Conservation (phyloP, 2,329 filamentous ascomycete genomes). For the Alternaria hordeiaustralica region DNA sequence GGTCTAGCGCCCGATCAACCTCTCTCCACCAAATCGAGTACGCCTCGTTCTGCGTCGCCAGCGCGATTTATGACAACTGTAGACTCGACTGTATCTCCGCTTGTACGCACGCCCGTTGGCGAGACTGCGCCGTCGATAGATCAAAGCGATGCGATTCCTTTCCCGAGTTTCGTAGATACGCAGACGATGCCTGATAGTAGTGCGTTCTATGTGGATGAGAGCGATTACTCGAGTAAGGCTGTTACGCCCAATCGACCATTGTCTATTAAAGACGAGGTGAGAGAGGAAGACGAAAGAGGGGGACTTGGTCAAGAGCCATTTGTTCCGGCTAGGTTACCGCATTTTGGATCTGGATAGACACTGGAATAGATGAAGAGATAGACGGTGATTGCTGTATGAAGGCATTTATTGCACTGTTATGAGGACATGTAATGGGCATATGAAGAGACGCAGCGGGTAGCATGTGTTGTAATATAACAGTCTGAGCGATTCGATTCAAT, state of each 20-base stretch:
- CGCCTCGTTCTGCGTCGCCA: conserved; percentile 19
- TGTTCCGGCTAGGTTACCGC: conserved; percentile 44
- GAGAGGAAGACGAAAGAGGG: conserved; percentile 14
- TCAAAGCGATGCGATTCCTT: conserved; percentile 12
- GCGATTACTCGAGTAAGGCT: conserved; percentile 33
- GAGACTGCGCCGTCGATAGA: conserved; percentile 9
- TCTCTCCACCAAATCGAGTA: conserved; percentile 10
- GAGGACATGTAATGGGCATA: not conserved
- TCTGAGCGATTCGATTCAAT: not conserved
- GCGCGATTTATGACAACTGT: conserved; percentile 15
- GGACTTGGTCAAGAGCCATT: conserved; percentile 27
- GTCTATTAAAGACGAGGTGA: conserved; percentile 26
- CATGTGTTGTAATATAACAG: not conserved
- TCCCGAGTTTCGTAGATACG: conserved; percentile 35
- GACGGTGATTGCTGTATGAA: not conserved
- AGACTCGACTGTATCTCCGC: conserved; percentile 19
- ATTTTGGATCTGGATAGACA: conserved; percentile 28
- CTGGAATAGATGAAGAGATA: not conserved
- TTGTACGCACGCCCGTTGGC: conserved; percentile 24
- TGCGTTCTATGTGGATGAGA: conserved; percentile 38
- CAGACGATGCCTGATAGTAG: conserved; percentile 42
- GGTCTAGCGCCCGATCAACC: conserved; percentile 54
- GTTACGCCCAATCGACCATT: conserved; percentile 35
- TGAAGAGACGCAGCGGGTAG: not conserved
- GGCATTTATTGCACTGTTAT: not conserved